A percentile compares a stretch with the other conserved stretches of the same genome.
These are phyloP conservation scores for Wickerhamiella bombiphila DNA, from an alignment of 805 yeast genomes.

Conservation along the genomic window DNA sequence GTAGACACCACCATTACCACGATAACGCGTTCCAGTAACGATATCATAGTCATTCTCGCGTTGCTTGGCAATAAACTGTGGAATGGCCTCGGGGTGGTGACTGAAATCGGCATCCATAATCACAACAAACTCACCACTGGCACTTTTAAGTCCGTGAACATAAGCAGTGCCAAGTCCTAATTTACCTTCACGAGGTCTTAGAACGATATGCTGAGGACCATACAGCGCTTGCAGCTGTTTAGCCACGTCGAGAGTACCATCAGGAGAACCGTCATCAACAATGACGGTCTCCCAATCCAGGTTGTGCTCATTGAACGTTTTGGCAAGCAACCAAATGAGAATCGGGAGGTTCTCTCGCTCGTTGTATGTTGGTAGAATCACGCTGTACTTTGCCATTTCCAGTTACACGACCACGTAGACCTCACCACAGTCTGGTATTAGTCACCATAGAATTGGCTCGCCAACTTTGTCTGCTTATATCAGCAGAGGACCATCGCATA, in stretches of 20 bases:
- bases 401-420: too few relatives aligned
- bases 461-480: not conserved
- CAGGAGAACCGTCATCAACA: conserved; percentile 71
- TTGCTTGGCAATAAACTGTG: conserved; percentile 56
- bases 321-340: conserved; percentile 51
- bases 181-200: conserved; percentile 62
- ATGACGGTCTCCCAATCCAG: conserved; percentile 64
- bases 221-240: conserved; percentile 28
- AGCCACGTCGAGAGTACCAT: conserved; percentile 53
- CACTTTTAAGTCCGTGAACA: conserved; percentile 59
- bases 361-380: conserved; percentile 65
- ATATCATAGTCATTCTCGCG: conserved; percentile 27
- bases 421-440: not conserved
- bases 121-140: conserved; percentile 58
- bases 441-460: not conserved
- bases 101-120: conserved; percentile 80
- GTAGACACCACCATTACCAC: conserved; percentile 69
- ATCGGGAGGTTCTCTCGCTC: conserved; percentile 58
- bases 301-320: conserved; percentile 42
- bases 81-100: conserved; percentile 62
- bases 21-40: conserved; percentile 48
- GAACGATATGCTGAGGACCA: conserved; percentile 45
- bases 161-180: conserved; percentile 71
- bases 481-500: not conserved
- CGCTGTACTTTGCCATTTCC: conserved; percentile 42